Percentiles rank a stretch among this genome's conserved stretches.
Conservation (phyloP, 768 basidiomycete genomes). For the Boletus bicolor region DNA sequence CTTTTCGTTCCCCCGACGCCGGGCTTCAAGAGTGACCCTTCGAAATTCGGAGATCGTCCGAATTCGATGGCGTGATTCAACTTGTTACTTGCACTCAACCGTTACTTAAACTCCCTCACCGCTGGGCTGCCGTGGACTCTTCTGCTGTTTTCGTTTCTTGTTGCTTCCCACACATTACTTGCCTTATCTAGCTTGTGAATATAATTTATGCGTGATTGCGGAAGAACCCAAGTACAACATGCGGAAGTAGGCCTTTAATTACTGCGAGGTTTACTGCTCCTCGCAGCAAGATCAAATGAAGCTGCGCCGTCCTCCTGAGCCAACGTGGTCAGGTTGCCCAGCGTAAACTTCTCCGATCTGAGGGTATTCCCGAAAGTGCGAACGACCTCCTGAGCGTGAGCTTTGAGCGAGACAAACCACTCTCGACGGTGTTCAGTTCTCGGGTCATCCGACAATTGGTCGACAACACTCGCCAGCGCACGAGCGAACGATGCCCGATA, state of each 20-base stretch:
- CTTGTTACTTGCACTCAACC: not conserved
- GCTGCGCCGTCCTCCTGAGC: slow-evolving; percentile 28
- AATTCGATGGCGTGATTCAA: slow-evolving; percentile 38
- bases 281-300: slow-evolving; percentile 29
- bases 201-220: not conserved
- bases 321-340: slow-evolving; percentile 27
- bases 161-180: not conserved
- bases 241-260: slow-evolving; percentile 9
- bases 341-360: slow-evolving; percentile 17
- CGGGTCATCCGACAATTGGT: slow-evolving; percentile 30
- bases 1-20: slow-evolving; percentile 54
- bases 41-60: slow-evolving; percentile 37
- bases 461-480: slow-evolving; percentile 41
- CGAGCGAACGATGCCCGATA: slow-evolving; percentile 48
- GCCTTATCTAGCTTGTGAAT: slow-evolving; percentile 10
- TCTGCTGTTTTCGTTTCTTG: slow-evolving; percentile 1
- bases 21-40: slow-evolving; percentile 43
- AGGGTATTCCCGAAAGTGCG: slow-evolving; percentile 11
- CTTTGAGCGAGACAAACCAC: slow-evolving; percentile 18
- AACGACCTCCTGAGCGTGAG: slow-evolving; percentile 18
- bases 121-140: slow-evolving; percentile 8
- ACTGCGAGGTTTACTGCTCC: slow-evolving; percentile 28
- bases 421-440: slow-evolving; percentile 14
- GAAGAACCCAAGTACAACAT: not conserved
- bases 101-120: not conserved